A percentile compares a stretch with the other conserved stretches of the same genome.
These are phyloP conservation scores for Chamaecyparis obtusa DNA, from an alignment of 75 land plant species.

Conservation along the genomic window DNA sequence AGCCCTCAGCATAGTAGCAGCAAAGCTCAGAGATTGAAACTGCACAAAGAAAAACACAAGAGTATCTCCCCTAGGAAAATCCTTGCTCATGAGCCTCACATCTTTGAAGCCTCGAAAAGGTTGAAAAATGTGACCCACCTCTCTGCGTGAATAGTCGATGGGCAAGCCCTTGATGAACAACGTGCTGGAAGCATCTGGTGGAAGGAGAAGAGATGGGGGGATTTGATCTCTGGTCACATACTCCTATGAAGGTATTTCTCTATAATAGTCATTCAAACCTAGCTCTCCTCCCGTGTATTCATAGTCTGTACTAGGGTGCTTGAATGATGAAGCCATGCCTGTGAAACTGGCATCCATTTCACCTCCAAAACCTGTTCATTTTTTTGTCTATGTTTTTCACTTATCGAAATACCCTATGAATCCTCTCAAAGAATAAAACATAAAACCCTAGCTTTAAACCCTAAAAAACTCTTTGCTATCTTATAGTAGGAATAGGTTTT, in stretches of 20 bases:
- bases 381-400: not conserved
- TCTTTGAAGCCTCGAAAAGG: slow-evolving; percentile 3
- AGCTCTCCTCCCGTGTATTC: not conserved
- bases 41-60: slow-evolving; percentile 5
- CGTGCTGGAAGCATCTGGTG: not conserved
- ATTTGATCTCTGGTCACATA: not conserved
- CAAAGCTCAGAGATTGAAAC: not conserved
- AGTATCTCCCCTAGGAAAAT: not conserved
- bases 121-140: not conserved
- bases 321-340: not conserved
- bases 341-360: not conserved
- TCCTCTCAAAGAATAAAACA: not conserved
- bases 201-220: not conserved
- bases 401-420: too few relatives aligned
- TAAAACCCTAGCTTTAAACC: not conserved
- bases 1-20: not conserved
- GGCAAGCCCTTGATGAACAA: not conserved
- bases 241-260: not conserved
- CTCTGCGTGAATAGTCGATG: not conserved
- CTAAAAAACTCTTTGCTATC: not conserved
- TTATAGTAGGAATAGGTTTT: too few relatives aligned
- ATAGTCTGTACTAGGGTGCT: not conserved
- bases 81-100: not conserved
- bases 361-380: not conserved
- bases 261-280: not conserved